phyloP scores from a whole-genome alignment of 108 stramenopile genomes.

The Epithemia pelagica region DNA sequence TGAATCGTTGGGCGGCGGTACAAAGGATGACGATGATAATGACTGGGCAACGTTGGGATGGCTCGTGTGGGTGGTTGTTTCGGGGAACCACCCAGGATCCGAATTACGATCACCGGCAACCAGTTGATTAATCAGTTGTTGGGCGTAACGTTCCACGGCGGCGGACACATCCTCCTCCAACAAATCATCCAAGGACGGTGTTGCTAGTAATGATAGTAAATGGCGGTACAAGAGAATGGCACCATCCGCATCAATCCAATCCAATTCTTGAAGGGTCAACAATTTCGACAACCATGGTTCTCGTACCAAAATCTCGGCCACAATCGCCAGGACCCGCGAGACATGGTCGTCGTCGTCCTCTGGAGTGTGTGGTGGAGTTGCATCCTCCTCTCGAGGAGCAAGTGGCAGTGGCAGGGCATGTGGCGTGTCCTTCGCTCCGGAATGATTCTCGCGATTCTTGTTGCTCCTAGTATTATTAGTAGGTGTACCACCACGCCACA shows the following conservation, averaged over 20 bases:
- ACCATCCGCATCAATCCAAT: slow-evolving; percentile 65
- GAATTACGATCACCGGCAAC: too few species aligned
- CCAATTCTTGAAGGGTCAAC: slow-evolving; percentile 43
- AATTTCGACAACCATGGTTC: slow-evolving; percentile 36
- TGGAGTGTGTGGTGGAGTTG: not conserved
- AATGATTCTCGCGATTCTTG: not conserved
- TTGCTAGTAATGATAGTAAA: slow-evolving; percentile 22
- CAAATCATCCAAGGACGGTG: not conserved
- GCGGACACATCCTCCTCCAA: not conserved
- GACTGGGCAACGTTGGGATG: not conserved
- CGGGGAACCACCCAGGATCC: too few species aligned
- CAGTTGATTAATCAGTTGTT: not conserved
- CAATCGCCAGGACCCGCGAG: not conserved
- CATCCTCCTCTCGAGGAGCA: not conserved
- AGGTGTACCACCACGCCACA: slow-evolving; percentile 25
- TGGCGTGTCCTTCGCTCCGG: not conserved
- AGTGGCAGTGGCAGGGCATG: not conserved
- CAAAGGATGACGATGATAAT: not conserved
- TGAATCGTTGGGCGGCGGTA: not conserved
- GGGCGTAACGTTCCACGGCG: not conserved
- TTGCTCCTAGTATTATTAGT: not conserved
- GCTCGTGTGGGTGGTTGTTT: too few species aligned
- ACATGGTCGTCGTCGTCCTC: not conserved
- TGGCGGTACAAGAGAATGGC: slow-evolving; percentile 49
- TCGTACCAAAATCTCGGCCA: slow-evolving; percentile 14